Conservation (phyloP, 2,329 filamentous ascomycete species). For the Epichloe brachyelytri region DNA sequence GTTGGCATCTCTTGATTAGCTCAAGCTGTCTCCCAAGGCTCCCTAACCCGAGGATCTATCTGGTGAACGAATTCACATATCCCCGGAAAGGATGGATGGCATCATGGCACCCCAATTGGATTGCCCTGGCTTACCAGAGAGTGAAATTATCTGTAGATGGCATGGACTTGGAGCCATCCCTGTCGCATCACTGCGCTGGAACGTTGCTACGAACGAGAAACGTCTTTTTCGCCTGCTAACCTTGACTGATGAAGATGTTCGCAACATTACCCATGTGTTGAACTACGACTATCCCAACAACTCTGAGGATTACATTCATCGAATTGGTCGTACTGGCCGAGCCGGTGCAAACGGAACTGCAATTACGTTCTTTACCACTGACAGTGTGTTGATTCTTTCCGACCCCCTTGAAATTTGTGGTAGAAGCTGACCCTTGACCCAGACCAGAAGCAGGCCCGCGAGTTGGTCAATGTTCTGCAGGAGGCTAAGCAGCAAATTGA, state of each 20-base stretch:
- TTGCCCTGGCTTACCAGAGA: slow-evolving; percentile 45
- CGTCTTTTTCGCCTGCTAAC: slow-evolving; percentile 59
- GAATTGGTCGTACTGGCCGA: slow-evolving; percentile 91
- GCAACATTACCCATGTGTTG: slow-evolving; percentile 99
- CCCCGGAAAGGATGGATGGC: slow-evolving; percentile 31
- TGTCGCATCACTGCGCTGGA: slow-evolving; percentile 40
- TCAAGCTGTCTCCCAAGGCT: slow-evolving; percentile 56
- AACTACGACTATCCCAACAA: slow-evolving; percentile 99
- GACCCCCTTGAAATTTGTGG: not conserved
- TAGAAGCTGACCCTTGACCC: not conserved
- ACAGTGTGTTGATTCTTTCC: slow-evolving; percentile 56
- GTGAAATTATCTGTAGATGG: slow-evolving; percentile 36
- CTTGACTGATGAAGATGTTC: slow-evolving; percentile 70
- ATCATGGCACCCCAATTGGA: slow-evolving; percentile 39
- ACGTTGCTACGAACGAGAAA: slow-evolving; percentile 40
- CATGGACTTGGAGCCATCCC: slow-evolving; percentile 33
- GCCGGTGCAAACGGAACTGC: slow-evolving; percentile 90
- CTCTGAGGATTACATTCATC: slow-evolving; percentile 95
- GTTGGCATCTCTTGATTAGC: slow-evolving; percentile 64
- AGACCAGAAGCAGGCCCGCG: slow-evolving; percentile 93
- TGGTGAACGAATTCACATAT: slow-evolving; percentile 33
- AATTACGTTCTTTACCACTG: slow-evolving; percentile 98
- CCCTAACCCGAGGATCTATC: slow-evolving; percentile 44
- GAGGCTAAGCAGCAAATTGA: slow-evolving; percentile 99
- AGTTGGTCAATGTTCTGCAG: slow-evolving; percentile 81